Percentiles rank a stretch among this genome's conserved stretches.
Conservation (phyloP, 306 rosid genomes). For the Vigna radiata region DNA sequence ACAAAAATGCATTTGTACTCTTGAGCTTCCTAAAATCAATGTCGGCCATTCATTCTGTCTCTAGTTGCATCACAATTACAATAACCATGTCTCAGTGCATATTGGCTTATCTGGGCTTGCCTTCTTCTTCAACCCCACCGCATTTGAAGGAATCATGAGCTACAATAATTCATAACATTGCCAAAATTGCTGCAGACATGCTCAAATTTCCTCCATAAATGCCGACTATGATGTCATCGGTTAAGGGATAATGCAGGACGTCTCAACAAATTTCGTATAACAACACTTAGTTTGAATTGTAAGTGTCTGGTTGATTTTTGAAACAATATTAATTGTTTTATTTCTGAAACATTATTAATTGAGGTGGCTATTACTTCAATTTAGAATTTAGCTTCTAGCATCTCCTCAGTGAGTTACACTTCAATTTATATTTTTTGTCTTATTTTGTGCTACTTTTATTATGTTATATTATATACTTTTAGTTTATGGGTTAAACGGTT, state of each 20-base stretch:
- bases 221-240: slow-evolving; percentile 33
- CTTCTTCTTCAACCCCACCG: slow-evolving; percentile 23
- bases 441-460: too few species aligned
- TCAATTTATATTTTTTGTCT: too few species aligned
- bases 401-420: too few species aligned
- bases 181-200: slow-evolving; percentile 7
- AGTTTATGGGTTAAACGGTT: too few species aligned
- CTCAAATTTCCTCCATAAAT: slow-evolving; percentile 28
- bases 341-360: too few species aligned
- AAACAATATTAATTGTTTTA: too few species aligned
- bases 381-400: too few species aligned
- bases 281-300: neutral
- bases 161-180: slow-evolving; percentile 39
- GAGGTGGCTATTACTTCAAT: too few species aligned
- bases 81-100: neutral
- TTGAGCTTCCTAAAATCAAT: slow-evolving; percentile 27
- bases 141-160: neutral
- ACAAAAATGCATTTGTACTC: neutral
- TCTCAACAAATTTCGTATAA: slow-evolving; percentile 13
- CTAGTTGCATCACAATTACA: neutral
- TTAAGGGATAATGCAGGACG: neutral
- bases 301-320: too few species aligned
- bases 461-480: too few species aligned
- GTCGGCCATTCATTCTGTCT: slow-evolving; percentile 63
- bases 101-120: slow-evolving; percentile 7